A percentile compares a stretch with the other conserved stretches of the same genome.
Conservation (phyloP, 2,329 filamentous ascomycete species). For the Simplicillium sp. region DNA sequence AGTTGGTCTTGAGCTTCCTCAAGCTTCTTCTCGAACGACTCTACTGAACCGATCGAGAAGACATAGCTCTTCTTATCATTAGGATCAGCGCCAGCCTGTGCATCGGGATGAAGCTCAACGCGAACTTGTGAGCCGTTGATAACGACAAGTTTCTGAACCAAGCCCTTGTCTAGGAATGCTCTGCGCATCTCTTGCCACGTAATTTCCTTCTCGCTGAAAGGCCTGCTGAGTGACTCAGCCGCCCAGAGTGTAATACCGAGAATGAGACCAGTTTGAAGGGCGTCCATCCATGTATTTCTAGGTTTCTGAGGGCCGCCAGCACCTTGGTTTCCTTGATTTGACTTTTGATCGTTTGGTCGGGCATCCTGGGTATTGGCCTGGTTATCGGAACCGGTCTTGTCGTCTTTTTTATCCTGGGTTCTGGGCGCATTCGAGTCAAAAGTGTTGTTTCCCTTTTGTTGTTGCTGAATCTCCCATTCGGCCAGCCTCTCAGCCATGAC, state of each 20-base stretch:
- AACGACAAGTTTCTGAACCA: constrained; percentile 87
- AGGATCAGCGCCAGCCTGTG: constrained; percentile 32
- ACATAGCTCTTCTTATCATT: constrained; percentile 50
- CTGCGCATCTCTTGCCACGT: constrained; percentile 96
- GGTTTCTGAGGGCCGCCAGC: constrained; percentile 12
- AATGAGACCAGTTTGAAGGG: constrained; percentile 23
- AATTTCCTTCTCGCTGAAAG: constrained; percentile 58
- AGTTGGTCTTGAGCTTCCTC: constrained; percentile 85
- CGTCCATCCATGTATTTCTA: constrained; percentile 24
- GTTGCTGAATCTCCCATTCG: constrained; percentile 14
- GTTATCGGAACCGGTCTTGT: not conserved
- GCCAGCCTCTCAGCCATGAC: constrained; percentile 24
- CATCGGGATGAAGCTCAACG: constrained; percentile 71
- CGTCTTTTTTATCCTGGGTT: constrained; percentile 16
- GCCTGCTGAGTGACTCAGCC: constrained; percentile 27
- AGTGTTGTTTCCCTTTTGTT: constrained; percentile 11
- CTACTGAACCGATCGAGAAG: constrained; percentile 91
- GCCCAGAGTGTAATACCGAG: constrained; percentile 46
- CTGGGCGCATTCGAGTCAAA: constrained; percentile 14
- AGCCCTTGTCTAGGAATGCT: constrained; percentile 89
- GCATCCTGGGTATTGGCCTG: constrained; percentile 5
- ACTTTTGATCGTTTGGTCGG: constrained; percentile 5
- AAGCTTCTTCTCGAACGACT: constrained; percentile 81
- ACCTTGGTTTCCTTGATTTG: constrained; percentile 15
- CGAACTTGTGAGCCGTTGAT: constrained; percentile 64